Percentiles rank a stretch among this genome's conserved stretches.
These are phyloP conservation scores for Phytophthora rubi DNA, from an alignment of 352 stramenopile species.

Conservation along the genomic window DNA sequence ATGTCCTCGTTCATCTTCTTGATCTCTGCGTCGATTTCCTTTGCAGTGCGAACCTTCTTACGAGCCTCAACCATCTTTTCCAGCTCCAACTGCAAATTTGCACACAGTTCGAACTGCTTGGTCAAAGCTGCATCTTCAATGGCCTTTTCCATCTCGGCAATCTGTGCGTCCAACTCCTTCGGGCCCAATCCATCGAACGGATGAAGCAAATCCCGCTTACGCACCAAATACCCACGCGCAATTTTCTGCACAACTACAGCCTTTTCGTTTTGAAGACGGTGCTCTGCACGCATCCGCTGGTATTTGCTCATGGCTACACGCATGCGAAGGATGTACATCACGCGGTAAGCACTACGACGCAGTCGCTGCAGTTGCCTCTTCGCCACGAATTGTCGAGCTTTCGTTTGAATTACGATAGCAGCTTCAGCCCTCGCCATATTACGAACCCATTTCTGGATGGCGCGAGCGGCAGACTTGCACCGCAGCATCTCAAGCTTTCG, in stretches of 20 bases:
- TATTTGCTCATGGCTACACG: slow-evolving; percentile 76
- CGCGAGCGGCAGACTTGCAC: slow-evolving; percentile 81
- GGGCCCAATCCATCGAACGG: slow-evolving; percentile 79
- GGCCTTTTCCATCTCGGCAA: slow-evolving; percentile 75
- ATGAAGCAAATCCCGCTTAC: slow-evolving; percentile 77
- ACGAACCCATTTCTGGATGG: slow-evolving; percentile 85
- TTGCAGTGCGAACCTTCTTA: slow-evolving; percentile 86
- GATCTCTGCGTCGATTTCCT: slow-evolving; percentile 87
- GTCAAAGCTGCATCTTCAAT: slow-evolving; percentile 80
- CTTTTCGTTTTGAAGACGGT: slow-evolving; percentile 56
- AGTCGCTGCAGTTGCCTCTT: slow-evolving; percentile 57
- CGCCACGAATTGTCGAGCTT: slow-evolving; percentile 71
- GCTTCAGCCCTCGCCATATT: slow-evolving; percentile 69
- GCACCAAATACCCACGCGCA: slow-evolving; percentile 70
- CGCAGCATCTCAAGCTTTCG: slow-evolving; percentile 83
- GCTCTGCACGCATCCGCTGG: slow-evolving; percentile 50
- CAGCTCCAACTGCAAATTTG: slow-evolving; percentile 84
- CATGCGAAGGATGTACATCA: slow-evolving; percentile 66
- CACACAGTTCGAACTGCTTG: slow-evolving; percentile 89
- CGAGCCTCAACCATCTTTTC: slow-evolving; percentile 82
- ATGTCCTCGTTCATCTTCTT: slow-evolving; percentile 78
- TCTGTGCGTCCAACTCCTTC: slow-evolving; percentile 82
- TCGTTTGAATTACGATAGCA: slow-evolving; percentile 76
- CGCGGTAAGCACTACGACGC: slow-evolving; percentile 62
- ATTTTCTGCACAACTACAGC: slow-evolving; percentile 81